Base-by-base conservation (phyloP, 768 basidiomycete species). In the Cystobasidium tubakii region DNA sequence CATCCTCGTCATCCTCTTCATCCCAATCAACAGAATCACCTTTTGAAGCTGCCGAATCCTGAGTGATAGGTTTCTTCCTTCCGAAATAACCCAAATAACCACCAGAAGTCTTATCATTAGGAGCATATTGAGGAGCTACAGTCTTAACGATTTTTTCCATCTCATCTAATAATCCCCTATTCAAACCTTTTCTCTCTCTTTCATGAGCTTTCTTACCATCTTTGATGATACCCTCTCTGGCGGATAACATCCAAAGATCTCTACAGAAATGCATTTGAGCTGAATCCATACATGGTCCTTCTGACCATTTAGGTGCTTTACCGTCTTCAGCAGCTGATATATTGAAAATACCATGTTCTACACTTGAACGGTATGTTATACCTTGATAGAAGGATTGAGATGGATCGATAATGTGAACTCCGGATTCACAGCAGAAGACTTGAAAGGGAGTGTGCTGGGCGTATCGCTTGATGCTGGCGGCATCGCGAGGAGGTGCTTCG, bases 261-360 rank as follows among this genome's bases (percentile, higher is more conserved):
- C 96, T 84, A 78, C 96, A 99, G 84, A 99, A 98, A 90, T 91
- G 98, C 39, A 94, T 92, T 81, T 99, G 96, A 43, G 88, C 90
- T 79, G 91, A 94, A 81, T 98, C 96, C 78, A 97, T 86, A 81
- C 96, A 99, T 33, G 89, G 83, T 0, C 90, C 90, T 76, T 95
- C 91, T 3, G 89, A 86, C 64, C 86, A 85, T 71, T 92, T 87
- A 0, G 83, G 82, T 0, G 83, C 82, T 69, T 80, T 78, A 0
- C 85, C 82, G 23, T 85, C 81, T 10, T 85, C 83, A n/a, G 88
- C 86, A 0, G 85, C 82, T 46, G 84, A 79, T 25, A 81, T 83
- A 73, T 87, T 89, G 39, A 90, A 82, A 77, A 98, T 97, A 80
- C 91, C 89, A 80, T 86, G 89, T 77, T 91, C 87, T 10, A 82